A percentile compares a stretch with the other conserved stretches of the same genome.
Evolutionary conservation across 2,329 filamentous ascomycete genomes (phyloP).

Genomic region (Fusarium mexicanum): DNA sequence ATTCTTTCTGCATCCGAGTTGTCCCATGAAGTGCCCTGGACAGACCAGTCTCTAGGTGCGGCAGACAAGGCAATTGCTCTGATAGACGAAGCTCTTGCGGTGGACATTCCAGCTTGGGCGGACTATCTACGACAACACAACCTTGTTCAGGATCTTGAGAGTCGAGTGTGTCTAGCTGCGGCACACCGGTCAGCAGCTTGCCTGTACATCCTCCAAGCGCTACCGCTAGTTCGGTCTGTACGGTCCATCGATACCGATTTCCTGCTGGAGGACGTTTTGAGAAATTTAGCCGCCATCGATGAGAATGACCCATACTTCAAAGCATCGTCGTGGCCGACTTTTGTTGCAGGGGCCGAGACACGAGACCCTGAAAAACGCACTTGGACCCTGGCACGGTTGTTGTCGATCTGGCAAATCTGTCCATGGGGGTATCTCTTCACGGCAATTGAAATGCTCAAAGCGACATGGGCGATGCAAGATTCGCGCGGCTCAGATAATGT

Average conservation of each 20-base stretch:
- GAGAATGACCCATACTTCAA: conserved; percentile 64
- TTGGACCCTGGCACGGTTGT: conserved; percentile 62
- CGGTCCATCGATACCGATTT: conserved; percentile 53
- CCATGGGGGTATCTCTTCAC: conserved; percentile 63
- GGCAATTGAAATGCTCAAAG: conserved; percentile 59
- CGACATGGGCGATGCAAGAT: conserved; percentile 59
- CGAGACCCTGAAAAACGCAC: conserved; percentile 56
- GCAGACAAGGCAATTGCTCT: conserved; percentile 53
- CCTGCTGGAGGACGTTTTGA: conserved; percentile 60
- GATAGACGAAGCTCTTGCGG: conserved; percentile 53
- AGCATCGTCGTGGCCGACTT: conserved; percentile 68
- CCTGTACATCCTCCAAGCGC: conserved; percentile 57
- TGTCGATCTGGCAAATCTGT: conserved; percentile 56
- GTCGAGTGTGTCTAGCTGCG: conserved; percentile 55
- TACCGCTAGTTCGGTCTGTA: conserved; percentile 51
- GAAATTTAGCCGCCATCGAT: conserved; percentile 60
- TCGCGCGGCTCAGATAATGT: conserved; percentile 34
- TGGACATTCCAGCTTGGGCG: conserved; percentile 57
- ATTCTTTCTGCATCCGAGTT: conserved; percentile 57
- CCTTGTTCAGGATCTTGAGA: conserved; percentile 52
- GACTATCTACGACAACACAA: conserved; percentile 49
- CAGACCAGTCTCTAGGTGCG: conserved; percentile 45
- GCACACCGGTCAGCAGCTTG: conserved; percentile 59
- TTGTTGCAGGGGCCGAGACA: conserved; percentile 66
- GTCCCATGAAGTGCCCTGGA: conserved; percentile 50